Evolutionary conservation across 768 basidiomycete species (phyloP).

Genomic region (Pisolithus marmoratus): DNA sequence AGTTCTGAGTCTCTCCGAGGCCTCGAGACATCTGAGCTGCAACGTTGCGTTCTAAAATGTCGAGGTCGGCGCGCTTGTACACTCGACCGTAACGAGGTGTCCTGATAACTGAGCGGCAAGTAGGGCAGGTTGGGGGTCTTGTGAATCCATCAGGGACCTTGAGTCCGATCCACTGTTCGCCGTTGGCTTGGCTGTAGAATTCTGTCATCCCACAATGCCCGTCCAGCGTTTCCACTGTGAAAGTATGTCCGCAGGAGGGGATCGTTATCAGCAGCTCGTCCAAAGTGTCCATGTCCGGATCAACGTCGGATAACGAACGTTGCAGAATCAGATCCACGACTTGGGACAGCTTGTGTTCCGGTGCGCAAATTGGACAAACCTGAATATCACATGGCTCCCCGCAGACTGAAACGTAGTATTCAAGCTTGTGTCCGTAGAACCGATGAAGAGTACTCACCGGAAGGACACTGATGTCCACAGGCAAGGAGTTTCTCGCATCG

Average conservation of each 20-base stretch:
- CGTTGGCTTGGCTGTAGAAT: conserved; percentile 37
- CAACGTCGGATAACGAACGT: conserved; percentile 44
- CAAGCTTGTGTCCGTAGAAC: neutral
- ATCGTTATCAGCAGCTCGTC: conserved; percentile 57
- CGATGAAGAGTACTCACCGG: conserved; percentile 36
- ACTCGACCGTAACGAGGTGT: conserved; percentile 56
- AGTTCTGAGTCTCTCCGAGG: conserved; percentile 28
- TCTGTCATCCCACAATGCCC: conserved; percentile 46
- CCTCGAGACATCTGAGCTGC: conserved; percentile 44
- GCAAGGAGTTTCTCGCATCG: conserved; percentile 42
- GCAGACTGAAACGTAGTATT: conserved; percentile 41
- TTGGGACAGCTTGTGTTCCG: conserved; percentile 29
- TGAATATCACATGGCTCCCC: conserved; percentile 58
- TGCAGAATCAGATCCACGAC: conserved; percentile 60
- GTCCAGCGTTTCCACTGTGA: conserved; percentile 70
- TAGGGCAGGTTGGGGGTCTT: conserved; percentile 52
- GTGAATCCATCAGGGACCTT: conserved; percentile 35
- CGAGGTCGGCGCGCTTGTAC: conserved; percentile 57
- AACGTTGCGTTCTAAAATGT: conserved; percentile 61
- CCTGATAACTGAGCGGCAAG: conserved; percentile 53
- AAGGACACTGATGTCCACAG: conserved; percentile 66
- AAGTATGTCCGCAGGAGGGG: conserved; percentile 54
- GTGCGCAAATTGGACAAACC: conserved; percentile 47
- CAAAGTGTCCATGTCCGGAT: conserved; percentile 31
- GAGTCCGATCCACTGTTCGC: conserved; percentile 41